phyloP scores from a whole-genome alignment of 148 eudicot genomes.

The Silene uniflora region DNA sequence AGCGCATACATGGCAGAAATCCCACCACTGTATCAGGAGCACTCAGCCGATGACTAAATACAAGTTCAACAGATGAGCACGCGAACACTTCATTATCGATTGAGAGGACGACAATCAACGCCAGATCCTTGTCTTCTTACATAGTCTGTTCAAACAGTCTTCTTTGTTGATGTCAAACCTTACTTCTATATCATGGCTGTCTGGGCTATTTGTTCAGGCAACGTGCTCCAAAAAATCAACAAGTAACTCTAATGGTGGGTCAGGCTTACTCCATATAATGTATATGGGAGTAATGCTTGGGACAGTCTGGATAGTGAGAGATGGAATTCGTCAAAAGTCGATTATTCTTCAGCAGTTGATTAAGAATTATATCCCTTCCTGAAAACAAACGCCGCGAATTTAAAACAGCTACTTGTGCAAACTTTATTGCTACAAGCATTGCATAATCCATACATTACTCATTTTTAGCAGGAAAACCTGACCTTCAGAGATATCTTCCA shows the following conservation, averaged over 20 bases:
- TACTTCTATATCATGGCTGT: constrained; percentile 50
- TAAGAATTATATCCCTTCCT: constrained; percentile 64
- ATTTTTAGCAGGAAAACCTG: no score
- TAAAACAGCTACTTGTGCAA: not conserved
- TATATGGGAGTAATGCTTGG: constrained; percentile 64
- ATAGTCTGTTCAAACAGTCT: constrained; percentile 81
- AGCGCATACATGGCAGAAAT: constrained; percentile 81
- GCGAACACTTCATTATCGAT: constrained; percentile 84
- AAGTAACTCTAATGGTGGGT: constrained; percentile 64
- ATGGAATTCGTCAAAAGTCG: constrained; percentile 75
- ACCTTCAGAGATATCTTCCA: no score
- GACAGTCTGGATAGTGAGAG: constrained; percentile 64
- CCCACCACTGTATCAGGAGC: constrained; percentile 87
- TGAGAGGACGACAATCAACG: constrained; percentile 65
- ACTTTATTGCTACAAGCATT: not conserved
- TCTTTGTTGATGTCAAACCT: constrained; percentile 72
- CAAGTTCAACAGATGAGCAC: constrained; percentile 69
- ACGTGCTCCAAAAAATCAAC: constrained; percentile 36
- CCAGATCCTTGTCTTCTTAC: constrained; percentile 56
- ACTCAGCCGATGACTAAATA: constrained; percentile 66
- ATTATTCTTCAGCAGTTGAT: constrained; percentile 82
- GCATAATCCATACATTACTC: no score
- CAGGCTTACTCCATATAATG: constrained; percentile 83
- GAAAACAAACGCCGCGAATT: constrained; percentile 17
- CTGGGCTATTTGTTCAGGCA: constrained; percentile 33